Evolutionary conservation across 306 rosid species (phyloP).

Genomic region (Quercus wislizeni): DNA sequence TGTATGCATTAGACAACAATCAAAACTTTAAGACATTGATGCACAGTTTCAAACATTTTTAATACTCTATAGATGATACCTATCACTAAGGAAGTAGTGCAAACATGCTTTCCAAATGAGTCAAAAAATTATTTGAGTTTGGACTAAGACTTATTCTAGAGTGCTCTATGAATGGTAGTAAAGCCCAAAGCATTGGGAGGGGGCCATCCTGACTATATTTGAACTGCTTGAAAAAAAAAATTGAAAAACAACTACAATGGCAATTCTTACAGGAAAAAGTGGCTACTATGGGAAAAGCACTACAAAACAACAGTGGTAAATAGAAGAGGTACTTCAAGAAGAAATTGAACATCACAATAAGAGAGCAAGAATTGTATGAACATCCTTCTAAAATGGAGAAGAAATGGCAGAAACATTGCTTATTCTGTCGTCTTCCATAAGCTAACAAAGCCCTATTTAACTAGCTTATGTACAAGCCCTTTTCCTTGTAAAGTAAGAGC

Average conservation of each 20-base stretch:
- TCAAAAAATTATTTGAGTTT: neutral
- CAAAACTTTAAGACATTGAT: neutral
- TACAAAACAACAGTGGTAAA: neutral
- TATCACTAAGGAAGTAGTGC: neutral
- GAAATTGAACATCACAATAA: neutral
- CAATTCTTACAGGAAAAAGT: neutral
- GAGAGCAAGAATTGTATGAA: neutral
- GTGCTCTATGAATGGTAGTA: neutral
- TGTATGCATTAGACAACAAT: neutral
- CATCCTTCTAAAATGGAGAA: too few relatives aligned
- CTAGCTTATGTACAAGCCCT: too few relatives aligned
- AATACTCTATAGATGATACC: neutral
- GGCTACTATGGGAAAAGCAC: neutral
- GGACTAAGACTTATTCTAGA: neutral
- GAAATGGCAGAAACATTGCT: too few relatives aligned
- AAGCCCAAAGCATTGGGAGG: neutral
- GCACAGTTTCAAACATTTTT: neutral
- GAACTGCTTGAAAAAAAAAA: neutral
- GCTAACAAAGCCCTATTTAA: too few relatives aligned
- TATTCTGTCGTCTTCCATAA: too few relatives aligned
- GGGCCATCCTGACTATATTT: neutral
- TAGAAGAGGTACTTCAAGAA: neutral
- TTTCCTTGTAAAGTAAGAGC: neutral
- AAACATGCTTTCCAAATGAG: neutral
- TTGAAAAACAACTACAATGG: neutral